Evolutionary conservation across 371 early-diverging fungal genomes (phyloP), one percentile per base, ranked within the genome.

Genomic region (Conidiobolus incongruus): DNA sequence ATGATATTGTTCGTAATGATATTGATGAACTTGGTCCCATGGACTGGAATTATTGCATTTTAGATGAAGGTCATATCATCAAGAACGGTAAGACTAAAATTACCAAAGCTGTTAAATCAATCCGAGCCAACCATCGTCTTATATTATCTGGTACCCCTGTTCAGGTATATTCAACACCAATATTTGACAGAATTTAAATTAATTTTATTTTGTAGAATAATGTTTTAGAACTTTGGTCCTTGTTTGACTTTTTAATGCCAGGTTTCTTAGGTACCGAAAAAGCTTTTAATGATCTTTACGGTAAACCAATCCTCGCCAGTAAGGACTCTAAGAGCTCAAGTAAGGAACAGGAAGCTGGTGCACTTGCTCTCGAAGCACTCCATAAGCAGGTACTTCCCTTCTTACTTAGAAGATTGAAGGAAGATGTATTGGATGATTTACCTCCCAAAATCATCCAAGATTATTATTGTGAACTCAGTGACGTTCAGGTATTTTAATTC

Each of bases 1-100:
- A 98, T 54, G 98, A 98, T 52, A 83, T 91, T 24, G 75, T 94
- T 47, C 79, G 97, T 43, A 89, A 89, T 51, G 96, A 97, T 55
- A 79, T 92, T 50, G 87, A 90, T 11, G 71, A 73, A 15, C 60
- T 98, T 38, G 49, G 54, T 2, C 48, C 56, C 23, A 59, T 81
- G 30, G 59, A 71, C 26, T 98, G 81, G 81, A 93, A 94, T 61
- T 99, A 94, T 56, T 84, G 92, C 50, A 77, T 98, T 46, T 62
- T 99, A 29, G 99, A 99, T 61, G 99, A 99, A 66, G 99, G 99
- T 0, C 99, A 99, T 58, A 74, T 93, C 29, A 95, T 99, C 57
- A 89, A 90, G 59, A 99, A 98, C 56, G 76, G 83, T 12, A 75
- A 78, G 43, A 89, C 99, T 21, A 85, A 94, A 48, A 75, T 97